phyloP scores from a whole-genome alignment of 208 protist species.

The Acanthamoeba royreba region DNA sequence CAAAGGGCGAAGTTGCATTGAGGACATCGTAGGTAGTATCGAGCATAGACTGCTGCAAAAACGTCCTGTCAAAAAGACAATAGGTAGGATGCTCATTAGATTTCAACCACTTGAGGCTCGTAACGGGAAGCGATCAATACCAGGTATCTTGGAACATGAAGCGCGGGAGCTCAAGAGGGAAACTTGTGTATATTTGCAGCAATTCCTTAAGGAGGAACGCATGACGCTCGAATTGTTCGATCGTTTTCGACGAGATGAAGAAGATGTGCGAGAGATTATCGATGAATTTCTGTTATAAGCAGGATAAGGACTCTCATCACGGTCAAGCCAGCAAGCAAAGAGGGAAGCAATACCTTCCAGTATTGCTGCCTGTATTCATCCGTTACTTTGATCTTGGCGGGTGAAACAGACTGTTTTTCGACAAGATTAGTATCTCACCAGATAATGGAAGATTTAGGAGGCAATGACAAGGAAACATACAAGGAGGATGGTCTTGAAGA shows the following conservation, averaged over 20 bases:
- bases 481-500: constrained; percentile 20
- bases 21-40: constrained; percentile 14
- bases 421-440: too few species aligned
- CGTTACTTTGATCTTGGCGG: background rate
- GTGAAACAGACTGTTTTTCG: background rate
- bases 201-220: constrained; percentile 23
- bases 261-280: constrained; percentile 1
- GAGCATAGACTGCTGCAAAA: constrained; percentile 31
- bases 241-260: background rate
- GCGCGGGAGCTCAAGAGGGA: background rate
- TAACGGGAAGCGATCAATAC: background rate
- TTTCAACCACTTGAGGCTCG: too few species aligned
- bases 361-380: constrained; percentile 22
- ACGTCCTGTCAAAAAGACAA: background rate
- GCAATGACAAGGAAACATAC: background rate
- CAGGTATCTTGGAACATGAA: background rate
- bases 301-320: background rate
- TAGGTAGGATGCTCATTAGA: background rate
- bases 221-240: constrained; percentile 1
- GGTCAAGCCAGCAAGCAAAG: background rate
- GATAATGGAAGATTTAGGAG: too few species aligned
- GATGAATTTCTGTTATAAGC: background rate
- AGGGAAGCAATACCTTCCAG: constrained; percentile 12
- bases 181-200: background rate
- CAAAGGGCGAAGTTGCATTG: background rate